Evolutionary conservation across 306 rosid genomes (phyloP).

Genomic region (Trifolium fragiferum): DNA sequence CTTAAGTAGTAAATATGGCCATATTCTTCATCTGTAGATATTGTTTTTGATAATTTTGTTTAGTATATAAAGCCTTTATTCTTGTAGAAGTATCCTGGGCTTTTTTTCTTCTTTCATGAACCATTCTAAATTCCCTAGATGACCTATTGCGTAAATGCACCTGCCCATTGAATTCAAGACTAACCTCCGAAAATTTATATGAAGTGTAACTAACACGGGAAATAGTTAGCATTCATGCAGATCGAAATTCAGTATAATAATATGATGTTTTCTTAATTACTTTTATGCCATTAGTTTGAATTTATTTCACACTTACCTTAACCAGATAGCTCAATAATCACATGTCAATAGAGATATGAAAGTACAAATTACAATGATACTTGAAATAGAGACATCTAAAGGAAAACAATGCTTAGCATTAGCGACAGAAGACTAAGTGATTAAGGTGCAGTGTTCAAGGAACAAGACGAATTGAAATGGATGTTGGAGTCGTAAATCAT

Average conservation of each 20-base stretch:
- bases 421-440: background rate
- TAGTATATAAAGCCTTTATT: background rate
- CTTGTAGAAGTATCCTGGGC: background rate
- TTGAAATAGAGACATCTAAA: constrained; percentile 28
- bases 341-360: constrained; percentile 8
- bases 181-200: background rate
- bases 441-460: constrained; percentile 20
- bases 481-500: constrained; percentile 22
- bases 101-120: background rate
- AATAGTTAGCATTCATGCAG: no score
- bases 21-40: background rate
- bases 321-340: constrained; percentile 4
- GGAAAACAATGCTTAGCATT: constrained; percentile 13
- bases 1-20: constrained; percentile 21
- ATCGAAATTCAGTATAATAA: background rate
- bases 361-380: background rate
- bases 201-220: no score
- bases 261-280: constrained; percentile 19
- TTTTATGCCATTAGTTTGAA: constrained; percentile 12
- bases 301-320: constrained; percentile 18
- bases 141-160: background rate
- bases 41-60: background rate
- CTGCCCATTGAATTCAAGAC: constrained; percentile 6
- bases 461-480: constrained; percentile 13
- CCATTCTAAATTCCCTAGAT: constrained; percentile 12